Percentiles rank a stretch among this genome's conserved stretches.
Evolutionary conservation across 495 filamentous ascomycete species (phyloP).

Genomic region (Aspergillus leporis): DNA sequence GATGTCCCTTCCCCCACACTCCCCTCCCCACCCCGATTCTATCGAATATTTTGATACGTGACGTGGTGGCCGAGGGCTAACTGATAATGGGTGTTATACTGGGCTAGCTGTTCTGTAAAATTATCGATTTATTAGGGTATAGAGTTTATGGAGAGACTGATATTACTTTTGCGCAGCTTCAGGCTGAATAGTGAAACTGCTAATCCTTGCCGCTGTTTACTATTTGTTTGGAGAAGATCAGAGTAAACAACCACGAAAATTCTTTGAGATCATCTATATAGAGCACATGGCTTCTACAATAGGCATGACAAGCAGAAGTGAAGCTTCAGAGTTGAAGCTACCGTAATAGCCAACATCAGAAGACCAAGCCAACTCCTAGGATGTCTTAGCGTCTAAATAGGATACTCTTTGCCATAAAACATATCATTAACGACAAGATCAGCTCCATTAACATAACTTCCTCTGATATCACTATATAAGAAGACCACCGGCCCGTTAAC

Average conservation of each 20-base stretch:
- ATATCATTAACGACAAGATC: conserved; percentile 61
- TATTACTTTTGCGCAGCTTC: no score
- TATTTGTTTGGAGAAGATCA: no score
- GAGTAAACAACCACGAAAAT: no score
- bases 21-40: no score
- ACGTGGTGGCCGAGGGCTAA: neutral
- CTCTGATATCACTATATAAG: conserved; percentile 57
- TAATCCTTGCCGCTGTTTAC: no score
- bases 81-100: conserved; percentile 30
- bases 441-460: conserved; percentile 67
- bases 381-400: neutral
- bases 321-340: no score
- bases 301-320: no score
- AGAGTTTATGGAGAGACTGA: no score
- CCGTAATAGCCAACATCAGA: neutral
- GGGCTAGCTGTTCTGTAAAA: conserved; percentile 15
- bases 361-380: conserved; percentile 8
- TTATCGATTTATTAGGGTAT: neutral
- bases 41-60: neutral
- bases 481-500: conserved; percentile 67
- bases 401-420: neutral
- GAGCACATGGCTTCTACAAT: no score
- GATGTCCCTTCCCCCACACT: conserved; percentile 23
- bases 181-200: no score
- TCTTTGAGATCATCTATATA: no score